Conservation (phyloP, 1,284 basidiomycete genomes). For the Mycosarcoma mackinlayi region DNA sequence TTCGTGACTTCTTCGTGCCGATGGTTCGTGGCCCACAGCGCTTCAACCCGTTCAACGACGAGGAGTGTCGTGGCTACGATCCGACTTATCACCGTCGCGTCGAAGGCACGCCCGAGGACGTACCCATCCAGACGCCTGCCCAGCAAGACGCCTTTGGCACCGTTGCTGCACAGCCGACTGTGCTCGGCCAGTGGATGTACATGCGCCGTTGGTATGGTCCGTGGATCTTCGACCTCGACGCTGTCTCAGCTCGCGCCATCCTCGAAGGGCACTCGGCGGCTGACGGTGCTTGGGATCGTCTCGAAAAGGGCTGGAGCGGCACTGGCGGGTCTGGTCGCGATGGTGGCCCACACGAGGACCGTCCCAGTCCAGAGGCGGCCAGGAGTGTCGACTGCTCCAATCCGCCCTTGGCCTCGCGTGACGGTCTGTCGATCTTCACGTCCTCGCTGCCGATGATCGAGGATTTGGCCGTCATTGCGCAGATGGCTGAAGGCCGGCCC, state of each 20-base stretch:
- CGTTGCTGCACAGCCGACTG: not conserved
- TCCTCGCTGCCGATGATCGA: constrained; percentile 8
- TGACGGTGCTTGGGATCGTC: not conserved
- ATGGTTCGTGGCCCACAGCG: constrained; percentile 15
- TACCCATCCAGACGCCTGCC: not conserved
- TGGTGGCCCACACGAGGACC: not conserved
- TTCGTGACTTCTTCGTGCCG: constrained; percentile 14
- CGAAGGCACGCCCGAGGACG: constrained; percentile 1
- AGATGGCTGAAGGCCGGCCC: constrained; percentile 11
- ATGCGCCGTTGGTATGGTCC: constrained; percentile 8
- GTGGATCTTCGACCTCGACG: constrained; percentile 17
- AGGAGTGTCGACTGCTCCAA: not conserved
- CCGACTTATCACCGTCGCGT: not conserved
- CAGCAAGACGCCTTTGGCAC: not conserved
- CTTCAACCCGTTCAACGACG: constrained; percentile 10
- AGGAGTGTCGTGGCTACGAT: constrained; percentile 1
- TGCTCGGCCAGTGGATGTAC: constrained; percentile 4
- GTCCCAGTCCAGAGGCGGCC: not conserved
- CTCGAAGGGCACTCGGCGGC: constrained; percentile 8
- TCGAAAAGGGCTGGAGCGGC: constrained; percentile 2
- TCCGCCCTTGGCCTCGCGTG: not conserved
- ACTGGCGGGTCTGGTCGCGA: not conserved
- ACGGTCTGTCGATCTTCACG: not conserved
- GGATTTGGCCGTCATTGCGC: constrained; percentile 9
- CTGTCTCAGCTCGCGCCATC: constrained; percentile 8